These are phyloP conservation scores for Kwoniella shivajii DNA, from an alignment of 1,284 basidiomycete species.

Conservation along the genomic window DNA sequence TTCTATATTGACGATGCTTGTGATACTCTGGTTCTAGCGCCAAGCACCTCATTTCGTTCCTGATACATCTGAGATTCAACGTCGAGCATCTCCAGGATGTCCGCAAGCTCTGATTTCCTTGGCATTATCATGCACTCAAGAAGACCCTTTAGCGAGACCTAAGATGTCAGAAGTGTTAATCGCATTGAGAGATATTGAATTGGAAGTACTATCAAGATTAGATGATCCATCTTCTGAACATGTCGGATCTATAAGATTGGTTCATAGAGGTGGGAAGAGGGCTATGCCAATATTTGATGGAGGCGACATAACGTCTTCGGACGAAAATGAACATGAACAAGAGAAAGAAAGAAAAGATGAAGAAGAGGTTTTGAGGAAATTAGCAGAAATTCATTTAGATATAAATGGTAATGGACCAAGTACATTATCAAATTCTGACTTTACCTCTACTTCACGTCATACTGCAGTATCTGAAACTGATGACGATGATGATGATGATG, in stretches of 20 bases:
- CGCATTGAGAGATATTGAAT: conserved; percentile 74
- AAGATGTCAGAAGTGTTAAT: conserved; percentile 75
- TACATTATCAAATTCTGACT: not conserved
- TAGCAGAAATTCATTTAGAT: conserved; percentile 63
- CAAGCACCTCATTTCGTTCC: conserved; percentile 75
- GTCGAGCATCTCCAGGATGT: conserved; percentile 71
- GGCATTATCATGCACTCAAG: conserved; percentile 73
- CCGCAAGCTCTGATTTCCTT: conserved; percentile 77
- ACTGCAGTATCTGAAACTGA: conserved; percentile 1
- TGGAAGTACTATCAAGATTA: conserved; percentile 71
- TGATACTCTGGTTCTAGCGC: conserved; percentile 54
- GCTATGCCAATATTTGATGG: conserved; percentile 54
- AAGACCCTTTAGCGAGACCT: conserved; percentile 71
- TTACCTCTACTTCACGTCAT: not conserved
- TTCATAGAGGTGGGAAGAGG: conserved; percentile 61
- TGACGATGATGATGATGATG: conserved; percentile 14
- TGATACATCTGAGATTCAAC: conserved; percentile 72
- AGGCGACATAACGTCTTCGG: too few species aligned
- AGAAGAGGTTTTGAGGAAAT: conserved; percentile 72
- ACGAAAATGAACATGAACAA: too few species aligned
- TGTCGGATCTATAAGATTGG: conserved; percentile 74
- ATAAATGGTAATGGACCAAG: conserved; percentile 47
- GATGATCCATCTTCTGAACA: conserved; percentile 62
- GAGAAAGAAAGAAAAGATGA: conserved; percentile 55
- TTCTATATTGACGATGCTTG: too few species aligned